Evolutionary conservation across 106 monocot species (phyloP).

Genomic region (Vanilla planifolia): DNA sequence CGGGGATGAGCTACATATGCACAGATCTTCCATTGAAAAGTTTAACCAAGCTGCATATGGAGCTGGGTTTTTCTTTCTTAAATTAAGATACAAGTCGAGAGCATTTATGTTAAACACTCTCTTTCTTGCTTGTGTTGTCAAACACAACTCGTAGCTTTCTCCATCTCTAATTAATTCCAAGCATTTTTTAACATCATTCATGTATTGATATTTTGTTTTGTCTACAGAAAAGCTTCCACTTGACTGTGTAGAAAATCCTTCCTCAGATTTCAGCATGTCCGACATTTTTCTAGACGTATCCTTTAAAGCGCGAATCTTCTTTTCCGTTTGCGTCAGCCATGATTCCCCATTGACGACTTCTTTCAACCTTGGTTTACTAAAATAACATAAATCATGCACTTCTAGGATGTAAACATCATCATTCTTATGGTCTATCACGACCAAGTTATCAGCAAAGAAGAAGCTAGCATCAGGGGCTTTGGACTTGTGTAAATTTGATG

Average conservation of each 20-base stretch:
- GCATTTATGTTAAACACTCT: slow-evolving; percentile 33
- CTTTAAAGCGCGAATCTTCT: slow-evolving; percentile 54
- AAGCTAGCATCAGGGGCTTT: slow-evolving; percentile 84
- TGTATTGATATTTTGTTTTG: slow-evolving; percentile 67
- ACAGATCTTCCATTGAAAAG: slow-evolving; percentile 61
- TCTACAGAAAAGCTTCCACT: slow-evolving; percentile 43
- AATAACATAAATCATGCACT: slow-evolving; percentile 32
- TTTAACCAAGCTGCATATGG: slow-evolving; percentile 97
- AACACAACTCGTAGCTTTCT: slow-evolving; percentile 92
- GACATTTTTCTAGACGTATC: slow-evolving; percentile 14
- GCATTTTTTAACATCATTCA: slow-evolving; percentile 66
- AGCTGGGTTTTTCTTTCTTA: slow-evolving; percentile 83
- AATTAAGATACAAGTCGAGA: slow-evolving; percentile 48
- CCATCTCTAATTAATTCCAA: slow-evolving; percentile 78
- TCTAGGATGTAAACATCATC: slow-evolving; percentile 75
- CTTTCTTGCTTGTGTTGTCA: slow-evolving; percentile 83
- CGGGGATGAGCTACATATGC: slow-evolving; percentile 82
- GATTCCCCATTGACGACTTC: slow-evolving; percentile 7
- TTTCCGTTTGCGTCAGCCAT: slow-evolving; percentile 73
- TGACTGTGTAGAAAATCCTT: neutral
- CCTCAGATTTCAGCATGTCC: slow-evolving; percentile 10
- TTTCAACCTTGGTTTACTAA: neutral
- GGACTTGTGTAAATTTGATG: slow-evolving; percentile 63
- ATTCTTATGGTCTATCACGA: slow-evolving; percentile 72
- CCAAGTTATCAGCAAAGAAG: slow-evolving; percentile 83